These are phyloP conservation scores for Pholiota microspora DNA, from an alignment of 768 basidiomycete species.

Conservation along the genomic window DNA sequence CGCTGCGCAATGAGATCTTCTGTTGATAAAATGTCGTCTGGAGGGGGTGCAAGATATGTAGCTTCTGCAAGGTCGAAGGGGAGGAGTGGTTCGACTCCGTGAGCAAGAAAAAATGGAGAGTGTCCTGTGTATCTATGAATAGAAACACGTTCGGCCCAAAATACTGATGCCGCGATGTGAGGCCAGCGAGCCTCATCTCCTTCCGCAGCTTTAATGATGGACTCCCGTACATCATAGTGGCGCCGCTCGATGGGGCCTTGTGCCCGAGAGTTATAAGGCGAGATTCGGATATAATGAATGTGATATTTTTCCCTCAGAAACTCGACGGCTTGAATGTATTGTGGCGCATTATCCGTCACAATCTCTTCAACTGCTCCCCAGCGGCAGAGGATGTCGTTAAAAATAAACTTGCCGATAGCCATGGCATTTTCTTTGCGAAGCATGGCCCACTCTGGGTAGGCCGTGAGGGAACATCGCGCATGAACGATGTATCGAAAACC, in stretches of 20 bases:
- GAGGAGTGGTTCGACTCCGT: slow-evolving; percentile 30
- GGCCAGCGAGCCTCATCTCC: slow-evolving; percentile 30
- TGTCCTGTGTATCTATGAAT: slow-evolving; percentile 24
- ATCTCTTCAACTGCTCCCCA: slow-evolving; percentile 35
- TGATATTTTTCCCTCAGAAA: slow-evolving; percentile 21
- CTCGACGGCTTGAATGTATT: slow-evolving; percentile 13
- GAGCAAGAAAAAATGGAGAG: slow-evolving; percentile 30
- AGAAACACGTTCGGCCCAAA: slow-evolving; percentile 31
- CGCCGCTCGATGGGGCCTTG: slow-evolving; percentile 33
- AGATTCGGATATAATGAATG: slow-evolving; percentile 37
- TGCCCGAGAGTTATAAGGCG: slow-evolving; percentile 37
- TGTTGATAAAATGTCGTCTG: neutral
- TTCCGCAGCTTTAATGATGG: slow-evolving; percentile 27
- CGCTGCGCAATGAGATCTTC: slow-evolving; percentile 12
- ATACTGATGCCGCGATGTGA: slow-evolving; percentile 15
- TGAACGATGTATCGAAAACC: slow-evolving; percentile 25
- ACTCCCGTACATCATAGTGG: slow-evolving; percentile 27
- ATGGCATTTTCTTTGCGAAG: neutral
- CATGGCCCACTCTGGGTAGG: slow-evolving; percentile 12
- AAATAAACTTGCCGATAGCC: slow-evolving; percentile 15
- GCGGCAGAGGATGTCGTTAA: slow-evolving; percentile 15
- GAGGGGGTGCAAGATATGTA: slow-evolving; percentile 8
- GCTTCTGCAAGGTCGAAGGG: slow-evolving; percentile 13
- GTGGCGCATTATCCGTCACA: slow-evolving; percentile 25
- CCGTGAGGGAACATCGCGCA: slow-evolving; percentile 13